Percentiles rank a stretch among this genome's conserved stretches.
Evolutionary conservation across 1,139 yeast genomes (phyloP).

Genomic region (Yamadazyma membranifaciens): DNA sequence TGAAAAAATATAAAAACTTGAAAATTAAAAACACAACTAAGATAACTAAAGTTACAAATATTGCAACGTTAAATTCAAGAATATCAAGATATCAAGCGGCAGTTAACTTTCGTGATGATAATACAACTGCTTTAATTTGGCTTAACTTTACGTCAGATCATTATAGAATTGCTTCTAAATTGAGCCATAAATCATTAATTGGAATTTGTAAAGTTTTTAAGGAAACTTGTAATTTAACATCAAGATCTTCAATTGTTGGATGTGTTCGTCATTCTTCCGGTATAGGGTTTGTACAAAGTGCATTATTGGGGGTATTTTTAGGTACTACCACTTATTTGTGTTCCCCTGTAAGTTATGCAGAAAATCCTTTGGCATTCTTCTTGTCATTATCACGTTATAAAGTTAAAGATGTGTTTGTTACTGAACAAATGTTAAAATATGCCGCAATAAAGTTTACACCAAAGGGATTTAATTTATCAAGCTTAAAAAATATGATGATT

Average conservation of each 20-base stretch:
- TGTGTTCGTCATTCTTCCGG: constrained; percentile 86
- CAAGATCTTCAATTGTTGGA: constrained; percentile 74
- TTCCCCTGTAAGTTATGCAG: constrained; percentile 75
- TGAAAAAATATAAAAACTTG: constrained; percentile 44
- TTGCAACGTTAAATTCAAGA: constrained; percentile 45
- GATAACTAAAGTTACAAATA: constrained; percentile 53
- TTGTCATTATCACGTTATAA: constrained; percentile 71
- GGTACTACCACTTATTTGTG: constrained; percentile 85
- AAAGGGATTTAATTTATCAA: constrained; percentile 60
- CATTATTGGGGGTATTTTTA: constrained; percentile 76
- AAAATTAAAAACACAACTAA: constrained; percentile 68
- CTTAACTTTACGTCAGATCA: constrained; percentile 73
- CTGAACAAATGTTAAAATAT: constrained; percentile 80
- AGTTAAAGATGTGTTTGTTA: constrained; percentile 83
- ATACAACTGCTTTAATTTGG: constrained; percentile 58
- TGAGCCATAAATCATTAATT: constrained; percentile 63
- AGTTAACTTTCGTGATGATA: constrained; percentile 40
- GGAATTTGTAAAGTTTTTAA: constrained; percentile 86
- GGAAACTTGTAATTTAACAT: constrained; percentile 83
- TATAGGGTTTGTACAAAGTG: constrained; percentile 82
- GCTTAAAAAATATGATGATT: constrained; percentile 79
- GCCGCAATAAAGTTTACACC: constrained; percentile 66
- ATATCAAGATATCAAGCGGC: constrained; percentile 48
- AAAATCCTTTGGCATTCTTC: constrained; percentile 72
- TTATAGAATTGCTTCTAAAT: constrained; percentile 61